These are phyloP conservation scores for Hymenochaete sp. DNA, from an alignment of 1,284 basidiomycete species.

Conservation along the genomic window DNA sequence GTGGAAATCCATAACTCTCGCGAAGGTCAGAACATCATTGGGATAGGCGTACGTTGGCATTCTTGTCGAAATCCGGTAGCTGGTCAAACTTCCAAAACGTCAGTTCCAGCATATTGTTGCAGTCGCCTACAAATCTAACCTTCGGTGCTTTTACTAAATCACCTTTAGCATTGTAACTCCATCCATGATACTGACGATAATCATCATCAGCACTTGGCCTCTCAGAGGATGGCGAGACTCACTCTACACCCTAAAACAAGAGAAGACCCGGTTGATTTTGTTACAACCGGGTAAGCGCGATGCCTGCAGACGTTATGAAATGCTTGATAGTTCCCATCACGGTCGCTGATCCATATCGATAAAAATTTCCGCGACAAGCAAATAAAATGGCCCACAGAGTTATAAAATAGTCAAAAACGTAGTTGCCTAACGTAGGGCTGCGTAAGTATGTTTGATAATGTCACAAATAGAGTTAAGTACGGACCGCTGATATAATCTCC, in stretches of 20 bases:
- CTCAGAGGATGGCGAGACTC: background rate
- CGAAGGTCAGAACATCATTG: background rate
- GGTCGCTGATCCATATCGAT: constrained; percentile 13
- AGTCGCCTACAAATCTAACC: constrained; percentile 1
- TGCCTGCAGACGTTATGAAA: constrained; percentile 23
- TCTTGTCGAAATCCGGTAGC: constrained; percentile 21
- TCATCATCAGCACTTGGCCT: background rate
- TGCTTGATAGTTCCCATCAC: constrained; percentile 19
- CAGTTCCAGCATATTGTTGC: background rate
- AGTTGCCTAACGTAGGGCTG: constrained; percentile 9
- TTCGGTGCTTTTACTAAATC: constrained; percentile 23
- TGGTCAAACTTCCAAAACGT: constrained; percentile 20
- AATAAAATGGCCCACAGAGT: constrained; percentile 6
- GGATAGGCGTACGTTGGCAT: constrained; percentile 17
- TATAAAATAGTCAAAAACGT: constrained; percentile 17
- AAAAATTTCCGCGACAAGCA: background rate
- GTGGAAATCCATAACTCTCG: constrained; percentile 1
- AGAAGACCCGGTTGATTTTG: constrained; percentile 21
- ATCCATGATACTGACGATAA: constrained; percentile 21
- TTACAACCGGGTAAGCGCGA: constrained; percentile 23
- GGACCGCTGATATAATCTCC: constrained; percentile 22
- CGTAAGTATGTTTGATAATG: background rate
- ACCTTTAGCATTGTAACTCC: constrained; percentile 24
- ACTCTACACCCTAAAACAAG: constrained; percentile 22
- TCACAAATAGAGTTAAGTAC: background rate